Conservation (phyloP, 768 basidiomycete genomes). For the Trichaptum fuscoviolaceum region DNA sequence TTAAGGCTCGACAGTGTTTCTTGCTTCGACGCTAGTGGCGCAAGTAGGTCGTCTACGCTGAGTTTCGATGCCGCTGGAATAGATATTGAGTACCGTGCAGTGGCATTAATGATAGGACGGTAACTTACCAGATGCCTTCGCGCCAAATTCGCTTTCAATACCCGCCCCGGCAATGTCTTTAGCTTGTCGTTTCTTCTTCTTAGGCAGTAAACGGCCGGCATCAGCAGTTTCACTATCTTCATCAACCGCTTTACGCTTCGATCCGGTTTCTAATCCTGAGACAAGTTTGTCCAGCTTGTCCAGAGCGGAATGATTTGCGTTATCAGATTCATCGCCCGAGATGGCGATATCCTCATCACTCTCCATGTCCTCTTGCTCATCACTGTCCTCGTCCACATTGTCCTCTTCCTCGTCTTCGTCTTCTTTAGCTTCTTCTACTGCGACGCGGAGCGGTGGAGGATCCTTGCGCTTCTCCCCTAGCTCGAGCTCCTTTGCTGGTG, state of each 20-base stretch:
- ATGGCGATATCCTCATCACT: constrained; percentile 28
- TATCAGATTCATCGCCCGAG: constrained; percentile 43
- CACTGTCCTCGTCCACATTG: constrained; percentile 31
- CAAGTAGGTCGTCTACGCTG: constrained; percentile 68
- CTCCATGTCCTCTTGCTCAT: constrained; percentile 40
- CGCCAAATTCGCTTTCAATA: constrained; percentile 75
- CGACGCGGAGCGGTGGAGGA: not conserved
- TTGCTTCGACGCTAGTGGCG: constrained; percentile 60
- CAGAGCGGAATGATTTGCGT: constrained; percentile 51
- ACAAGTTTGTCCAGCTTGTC: constrained; percentile 71
- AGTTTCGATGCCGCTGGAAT: constrained; percentile 47
- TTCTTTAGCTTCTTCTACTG: constrained; percentile 30
- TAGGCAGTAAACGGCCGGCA: constrained; percentile 14
- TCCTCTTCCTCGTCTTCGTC: constrained; percentile 34
- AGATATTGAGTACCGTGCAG: constrained; percentile 5
- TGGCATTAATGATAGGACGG: not conserved
- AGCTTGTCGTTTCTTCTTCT: constrained; percentile 56
- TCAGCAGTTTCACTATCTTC: constrained; percentile 24
- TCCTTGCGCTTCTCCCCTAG: not conserved
- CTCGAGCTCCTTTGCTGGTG: not conserved
- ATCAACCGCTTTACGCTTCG: constrained; percentile 69
- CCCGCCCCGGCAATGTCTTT: constrained; percentile 75
- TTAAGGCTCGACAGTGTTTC: constrained; percentile 58
- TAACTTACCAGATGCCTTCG: constrained; percentile 40
- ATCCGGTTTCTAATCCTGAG: constrained; percentile 51